phyloP scores from a whole-genome alignment of 257 asterid genomes.

The Nicotiana obtusifolia region DNA sequence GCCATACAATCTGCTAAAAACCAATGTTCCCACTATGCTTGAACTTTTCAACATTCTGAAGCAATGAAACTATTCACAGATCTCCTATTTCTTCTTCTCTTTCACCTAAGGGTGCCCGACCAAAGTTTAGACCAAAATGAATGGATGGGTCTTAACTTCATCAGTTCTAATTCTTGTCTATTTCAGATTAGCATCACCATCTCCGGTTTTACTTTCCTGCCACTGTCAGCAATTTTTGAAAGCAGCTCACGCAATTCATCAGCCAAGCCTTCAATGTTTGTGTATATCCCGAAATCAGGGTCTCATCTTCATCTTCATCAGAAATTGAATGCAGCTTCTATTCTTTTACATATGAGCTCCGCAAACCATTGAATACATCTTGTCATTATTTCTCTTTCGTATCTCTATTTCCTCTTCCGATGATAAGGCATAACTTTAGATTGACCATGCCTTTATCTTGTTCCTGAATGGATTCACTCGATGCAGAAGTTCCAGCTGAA shows the following conservation, averaged over 20 bases:
- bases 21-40: background rate
- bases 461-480: background rate
- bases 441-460: background rate
- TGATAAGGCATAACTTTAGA: background rate
- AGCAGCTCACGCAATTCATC: background rate
- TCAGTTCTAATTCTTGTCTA: background rate
- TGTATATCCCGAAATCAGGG: background rate
- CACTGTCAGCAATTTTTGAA: background rate
- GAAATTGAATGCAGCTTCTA: background rate
- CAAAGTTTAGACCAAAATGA: background rate
- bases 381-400: background rate
- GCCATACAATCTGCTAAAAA: background rate
- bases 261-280: background rate
- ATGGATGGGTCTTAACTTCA: background rate
- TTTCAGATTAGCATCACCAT: background rate
- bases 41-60: background rate
- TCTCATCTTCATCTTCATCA: background rate
- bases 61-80: background rate
- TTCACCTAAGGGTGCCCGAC: background rate
- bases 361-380: background rate
- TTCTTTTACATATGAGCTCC: background rate
- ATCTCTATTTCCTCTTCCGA: background rate
- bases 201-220: background rate
- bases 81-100: background rate
- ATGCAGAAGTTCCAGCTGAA: background rate